Percentiles rank a stretch among this genome's conserved stretches.
Evolutionary conservation across 2,329 filamentous ascomycete genomes (phyloP).

Genomic region (Coccinonectria pachysandricola): DNA sequence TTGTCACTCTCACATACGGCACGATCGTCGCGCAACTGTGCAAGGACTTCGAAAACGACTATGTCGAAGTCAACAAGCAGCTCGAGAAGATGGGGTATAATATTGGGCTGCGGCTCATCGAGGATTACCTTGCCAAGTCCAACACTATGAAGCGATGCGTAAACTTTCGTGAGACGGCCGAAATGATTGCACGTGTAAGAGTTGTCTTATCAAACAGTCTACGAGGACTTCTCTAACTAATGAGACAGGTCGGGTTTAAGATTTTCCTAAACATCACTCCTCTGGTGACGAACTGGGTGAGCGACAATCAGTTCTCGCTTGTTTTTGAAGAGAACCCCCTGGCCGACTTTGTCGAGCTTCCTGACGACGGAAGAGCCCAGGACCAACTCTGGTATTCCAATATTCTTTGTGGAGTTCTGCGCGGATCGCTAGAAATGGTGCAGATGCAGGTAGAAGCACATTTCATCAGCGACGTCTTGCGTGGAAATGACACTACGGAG

Average conservation of each 20-base stretch:
- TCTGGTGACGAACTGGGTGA: slow-evolving; percentile 88
- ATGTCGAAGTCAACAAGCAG: slow-evolving; percentile 92
- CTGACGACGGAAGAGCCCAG: slow-evolving; percentile 89
- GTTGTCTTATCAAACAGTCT: too few relatives aligned
- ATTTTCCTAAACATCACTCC: slow-evolving; percentile 97
- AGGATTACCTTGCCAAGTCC: slow-evolving; percentile 95
- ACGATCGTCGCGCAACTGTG: slow-evolving; percentile 95
- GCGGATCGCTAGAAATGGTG: slow-evolving; percentile 94
- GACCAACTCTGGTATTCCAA: slow-evolving; percentile 99
- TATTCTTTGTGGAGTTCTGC: slow-evolving; percentile 84
- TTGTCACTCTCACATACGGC: slow-evolving; percentile 94
- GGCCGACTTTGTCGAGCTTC: slow-evolving; percentile 93
- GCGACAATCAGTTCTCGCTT: slow-evolving; percentile 91
- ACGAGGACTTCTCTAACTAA: slow-evolving; percentile 13
- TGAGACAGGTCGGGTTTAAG: slow-evolving; percentile 80
- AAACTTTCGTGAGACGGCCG: slow-evolving; percentile 92
- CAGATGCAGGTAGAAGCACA: slow-evolving; percentile 98
- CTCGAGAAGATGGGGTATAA: slow-evolving; percentile 99
- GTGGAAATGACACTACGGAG: slow-evolving; percentile 92
- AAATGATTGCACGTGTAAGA: slow-evolving; percentile 82
- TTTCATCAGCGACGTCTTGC: slow-evolving; percentile 86
- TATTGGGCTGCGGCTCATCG: slow-evolving; percentile 88
- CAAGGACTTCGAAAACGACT: slow-evolving; percentile 92
- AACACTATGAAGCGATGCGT: slow-evolving; percentile 79
- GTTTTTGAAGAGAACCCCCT: slow-evolving; percentile 96